Evolutionary conservation across 2,329 filamentous ascomycete genomes (phyloP), one percentile per base, ranked within the genome.

Genomic region (Colletotrichum simmondsii): DNA sequence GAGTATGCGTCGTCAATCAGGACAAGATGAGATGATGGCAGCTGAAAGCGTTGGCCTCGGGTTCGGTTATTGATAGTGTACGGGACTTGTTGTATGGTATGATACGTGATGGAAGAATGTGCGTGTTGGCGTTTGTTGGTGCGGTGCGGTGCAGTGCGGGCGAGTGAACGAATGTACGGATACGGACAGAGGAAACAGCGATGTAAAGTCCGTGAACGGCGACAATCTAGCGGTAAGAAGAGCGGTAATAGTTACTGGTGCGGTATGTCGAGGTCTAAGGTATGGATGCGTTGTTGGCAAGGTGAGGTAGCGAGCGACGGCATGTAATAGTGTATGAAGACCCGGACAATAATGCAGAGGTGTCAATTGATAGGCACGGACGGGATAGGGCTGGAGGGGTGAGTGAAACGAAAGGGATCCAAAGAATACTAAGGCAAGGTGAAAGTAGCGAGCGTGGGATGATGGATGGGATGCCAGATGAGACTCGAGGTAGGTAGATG

Each of bases 231-330:
- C 42, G 19, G 42, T 49, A 49, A 49, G 19, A 22, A 19, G 12
- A 14, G 53, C 37, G 37, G 37, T 42, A 19, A 19, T 19, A 42
- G 37, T 19, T 42, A 42, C 37, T 42, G 49, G 22, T 14, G 28
- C 4, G 24, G 24, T 42, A 32, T 35, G 6, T 30, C 11, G 53
- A 56, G 24, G 11, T 56, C 22, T 19, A 54, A 35, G 42, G 46
- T 63, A 63, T 32, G 35, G 32, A 46, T 57, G 28, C 49, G 32
- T n/a, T n/a, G 22, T 26, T 24, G 53, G 28, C 14, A 26, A 12
- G 52, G 32, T 56, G 52, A 65, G 62, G 62, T 42, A 65, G 62
- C 62, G 62, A 65, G 32, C 32, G 62, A 65, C 62, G 64, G 19
- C 46, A 52, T 58, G 64, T 52, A 59, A 58, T 58, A 65, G 22